Evolutionary conservation across 2,329 filamentous ascomycete species (phyloP).

Genomic region (Didymella glomerata): DNA sequence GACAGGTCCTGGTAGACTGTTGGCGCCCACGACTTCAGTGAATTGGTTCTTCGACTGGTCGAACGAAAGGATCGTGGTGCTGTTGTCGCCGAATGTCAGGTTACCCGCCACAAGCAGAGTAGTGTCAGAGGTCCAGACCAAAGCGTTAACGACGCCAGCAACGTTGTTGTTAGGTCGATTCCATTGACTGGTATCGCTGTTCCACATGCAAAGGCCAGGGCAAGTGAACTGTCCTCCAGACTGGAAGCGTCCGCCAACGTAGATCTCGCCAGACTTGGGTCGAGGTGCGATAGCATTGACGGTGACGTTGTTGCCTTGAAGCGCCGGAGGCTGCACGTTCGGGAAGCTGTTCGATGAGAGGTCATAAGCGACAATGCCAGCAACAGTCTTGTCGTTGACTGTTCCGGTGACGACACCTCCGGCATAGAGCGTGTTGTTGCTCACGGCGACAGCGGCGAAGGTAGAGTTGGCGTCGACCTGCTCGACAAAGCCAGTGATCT

Average conservation of each 20-base stretch:
- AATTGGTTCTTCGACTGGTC: slow-evolving; percentile 73
- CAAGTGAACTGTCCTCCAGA: slow-evolving; percentile 84
- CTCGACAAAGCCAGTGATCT: slow-evolving; percentile 73
- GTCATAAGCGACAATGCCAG: slow-evolving; percentile 83
- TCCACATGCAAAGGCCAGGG: slow-evolving; percentile 81
- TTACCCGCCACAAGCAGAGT: slow-evolving; percentile 81
- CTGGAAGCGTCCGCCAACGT: slow-evolving; percentile 85
- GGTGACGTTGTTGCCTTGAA: slow-evolving; percentile 73
- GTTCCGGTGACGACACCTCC: slow-evolving; percentile 81
- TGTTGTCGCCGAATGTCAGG: slow-evolving; percentile 71
- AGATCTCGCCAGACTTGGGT: slow-evolving; percentile 76
- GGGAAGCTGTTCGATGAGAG: slow-evolving; percentile 69
- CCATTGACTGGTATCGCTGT: slow-evolving; percentile 77
- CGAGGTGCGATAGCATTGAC: slow-evolving; percentile 80
- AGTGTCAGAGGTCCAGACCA: slow-evolving; percentile 79
- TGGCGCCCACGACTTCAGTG: slow-evolving; percentile 67
- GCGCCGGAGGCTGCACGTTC: slow-evolving; percentile 74
- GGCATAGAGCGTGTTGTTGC: slow-evolving; percentile 70
- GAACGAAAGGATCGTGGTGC: slow-evolving; percentile 75
- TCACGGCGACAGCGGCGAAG: slow-evolving; percentile 70
- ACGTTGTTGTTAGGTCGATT: slow-evolving; percentile 77
- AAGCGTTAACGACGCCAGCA: slow-evolving; percentile 71
- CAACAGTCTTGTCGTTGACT: slow-evolving; percentile 68
- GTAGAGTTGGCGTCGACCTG: slow-evolving; percentile 76
- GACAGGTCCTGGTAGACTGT: slow-evolving; percentile 79